These are phyloP conservation scores for Scedosporium apiospermum DNA, from an alignment of 2,329 filamentous ascomycete genomes.

Conservation along the genomic window DNA sequence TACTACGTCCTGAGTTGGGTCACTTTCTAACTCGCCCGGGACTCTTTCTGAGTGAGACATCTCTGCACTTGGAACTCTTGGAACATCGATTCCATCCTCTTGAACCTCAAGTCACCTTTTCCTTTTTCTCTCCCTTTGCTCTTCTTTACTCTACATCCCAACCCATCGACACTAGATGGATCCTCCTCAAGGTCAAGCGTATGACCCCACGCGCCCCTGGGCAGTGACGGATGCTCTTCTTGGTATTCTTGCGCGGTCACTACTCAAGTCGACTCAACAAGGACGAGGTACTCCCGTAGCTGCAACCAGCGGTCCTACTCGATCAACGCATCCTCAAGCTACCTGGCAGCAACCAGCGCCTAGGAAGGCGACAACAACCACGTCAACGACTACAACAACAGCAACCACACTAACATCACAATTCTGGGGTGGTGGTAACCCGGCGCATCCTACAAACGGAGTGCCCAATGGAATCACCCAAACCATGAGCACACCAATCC, in stretches of 20 bases:
- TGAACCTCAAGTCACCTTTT: not conserved
- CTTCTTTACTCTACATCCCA: not conserved
- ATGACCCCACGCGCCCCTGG: constrained; percentile 5
- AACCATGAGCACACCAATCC: not conserved
- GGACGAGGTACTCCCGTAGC: not conserved
- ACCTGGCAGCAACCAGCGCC: not conserved
- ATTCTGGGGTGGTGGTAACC: not conserved
- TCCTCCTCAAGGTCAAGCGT: not conserved
- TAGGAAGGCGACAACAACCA: not conserved
- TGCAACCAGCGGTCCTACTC: not conserved
- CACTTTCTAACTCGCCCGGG: no score
- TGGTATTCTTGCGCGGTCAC: constrained; percentile 3
- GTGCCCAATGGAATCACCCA: not conserved
- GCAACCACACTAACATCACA: not conserved
- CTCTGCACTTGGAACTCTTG: no score
- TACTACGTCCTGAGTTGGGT: no score
- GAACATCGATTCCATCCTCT: no score
- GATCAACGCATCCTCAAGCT: not conserved
- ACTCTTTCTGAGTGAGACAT: no score
- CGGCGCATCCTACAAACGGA: not conserved
- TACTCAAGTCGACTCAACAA: not conserved
- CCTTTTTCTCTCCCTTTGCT: not conserved
- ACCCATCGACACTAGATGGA: not conserved
- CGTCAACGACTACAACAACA: not conserved
- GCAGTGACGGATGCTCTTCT: constrained; percentile 6